These are phyloP conservation scores for Talaromyces piceae DNA, from an alignment of 2,329 filamentous ascomycete genomes.

Conservation along the genomic window DNA sequence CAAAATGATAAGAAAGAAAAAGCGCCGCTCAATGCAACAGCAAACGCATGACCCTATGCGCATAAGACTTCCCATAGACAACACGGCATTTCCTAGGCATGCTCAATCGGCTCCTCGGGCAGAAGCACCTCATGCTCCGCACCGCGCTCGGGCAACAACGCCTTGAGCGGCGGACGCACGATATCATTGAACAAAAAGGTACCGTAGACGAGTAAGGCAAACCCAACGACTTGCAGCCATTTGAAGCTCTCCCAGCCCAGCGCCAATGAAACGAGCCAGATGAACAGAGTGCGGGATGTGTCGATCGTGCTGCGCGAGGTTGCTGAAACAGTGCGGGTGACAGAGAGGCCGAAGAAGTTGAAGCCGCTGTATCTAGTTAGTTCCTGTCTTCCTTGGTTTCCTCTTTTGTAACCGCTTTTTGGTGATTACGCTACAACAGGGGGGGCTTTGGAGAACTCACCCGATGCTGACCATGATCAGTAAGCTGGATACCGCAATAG, in stretches of 20 bases:
- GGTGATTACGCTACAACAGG: neutral
- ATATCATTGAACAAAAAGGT: constrained; percentile 96
- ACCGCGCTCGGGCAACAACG: constrained; percentile 49
- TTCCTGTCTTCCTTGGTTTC: neutral
- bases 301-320: constrained; percentile 95
- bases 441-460: constrained; percentile 45
- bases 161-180: constrained; percentile 70
- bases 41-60: no score
- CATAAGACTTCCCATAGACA: neutral
- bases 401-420: no score
- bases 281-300: constrained; percentile 90
- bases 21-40: no score
- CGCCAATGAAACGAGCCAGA: constrained; percentile 90
- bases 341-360: constrained; percentile 96
- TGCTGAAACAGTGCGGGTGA: constrained; percentile 81
- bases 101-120: constrained; percentile 78
- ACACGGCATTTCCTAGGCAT: constrained; percentile 36
- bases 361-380: constrained; percentile 59
- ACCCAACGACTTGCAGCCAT: constrained; percentile 87
- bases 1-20: no score
- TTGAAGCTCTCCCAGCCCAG: constrained; percentile 98
- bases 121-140: constrained; percentile 48
- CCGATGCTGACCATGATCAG: constrained; percentile 97
- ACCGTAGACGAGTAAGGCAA: constrained; percentile 84
- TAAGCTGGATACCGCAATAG: constrained; percentile 68